These are phyloP conservation scores for Saitozyma podzolica DNA, from an alignment of 768 basidiomycete species.

Conservation along the genomic window DNA sequence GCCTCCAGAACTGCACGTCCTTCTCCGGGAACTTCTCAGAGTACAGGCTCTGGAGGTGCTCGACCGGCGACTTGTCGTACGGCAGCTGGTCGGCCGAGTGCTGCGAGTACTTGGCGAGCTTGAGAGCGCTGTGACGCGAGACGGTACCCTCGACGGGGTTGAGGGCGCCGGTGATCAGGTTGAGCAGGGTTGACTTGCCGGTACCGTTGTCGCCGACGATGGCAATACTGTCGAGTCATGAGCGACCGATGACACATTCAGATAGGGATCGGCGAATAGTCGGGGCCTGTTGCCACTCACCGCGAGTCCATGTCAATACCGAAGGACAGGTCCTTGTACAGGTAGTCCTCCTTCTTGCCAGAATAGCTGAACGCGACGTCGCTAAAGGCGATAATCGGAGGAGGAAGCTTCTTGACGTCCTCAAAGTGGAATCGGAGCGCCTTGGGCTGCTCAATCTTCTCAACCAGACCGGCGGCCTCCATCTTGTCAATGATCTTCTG, in stretches of 20 bases:
- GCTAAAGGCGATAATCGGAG: constrained; percentile 95
- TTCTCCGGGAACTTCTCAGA: constrained; percentile 85
- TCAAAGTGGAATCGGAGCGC: constrained; percentile 93
- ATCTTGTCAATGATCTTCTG: constrained; percentile 99
- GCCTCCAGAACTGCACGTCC: constrained; percentile 90
- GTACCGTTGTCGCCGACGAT: constrained; percentile 96
- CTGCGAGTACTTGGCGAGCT: constrained; percentile 97
- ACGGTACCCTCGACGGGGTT: constrained; percentile 82
- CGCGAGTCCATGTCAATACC: constrained; percentile 74
- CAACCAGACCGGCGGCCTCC: constrained; percentile 96
- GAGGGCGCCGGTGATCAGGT: constrained; percentile 80
- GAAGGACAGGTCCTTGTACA: constrained; percentile 87
- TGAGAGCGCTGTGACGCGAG: constrained; percentile 82
- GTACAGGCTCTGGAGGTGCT: constrained; percentile 87
- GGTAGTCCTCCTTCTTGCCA: constrained; percentile 78
- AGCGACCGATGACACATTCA: no score
- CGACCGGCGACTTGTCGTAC: constrained; percentile 83
- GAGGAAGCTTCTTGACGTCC: constrained; percentile 86
- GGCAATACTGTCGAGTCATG: constrained; percentile 61
- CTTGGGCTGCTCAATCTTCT: constrained; percentile 76
- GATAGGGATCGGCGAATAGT: neutral
- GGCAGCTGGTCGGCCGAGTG: constrained; percentile 98
- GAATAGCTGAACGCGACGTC: constrained; percentile 94
- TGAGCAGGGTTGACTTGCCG: constrained; percentile 87
- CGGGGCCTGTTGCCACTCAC: constrained; percentile 10